phyloP scores from a whole-genome alignment of 2,329 filamentous ascomycete genomes.

The Fusarium dimerum region DNA sequence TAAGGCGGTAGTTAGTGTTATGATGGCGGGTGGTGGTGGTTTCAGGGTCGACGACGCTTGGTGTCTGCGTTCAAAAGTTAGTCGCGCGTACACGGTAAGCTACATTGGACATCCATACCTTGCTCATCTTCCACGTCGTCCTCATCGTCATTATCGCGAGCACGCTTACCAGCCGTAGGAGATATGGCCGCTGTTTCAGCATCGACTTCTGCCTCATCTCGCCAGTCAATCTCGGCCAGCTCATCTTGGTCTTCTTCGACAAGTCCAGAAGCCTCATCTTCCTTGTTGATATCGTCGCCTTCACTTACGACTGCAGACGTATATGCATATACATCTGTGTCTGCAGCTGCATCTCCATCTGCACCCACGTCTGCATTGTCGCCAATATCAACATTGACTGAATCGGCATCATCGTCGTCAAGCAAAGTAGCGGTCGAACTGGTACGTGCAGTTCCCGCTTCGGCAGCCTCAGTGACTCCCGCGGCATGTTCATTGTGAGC shows the following conservation, averaged over 20 bases:
- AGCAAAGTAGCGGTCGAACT: slow-evolving; percentile 36
- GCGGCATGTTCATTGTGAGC: slow-evolving; percentile 14
- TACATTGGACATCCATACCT: slow-evolving; percentile 21
- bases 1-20: slow-evolving; percentile 19
- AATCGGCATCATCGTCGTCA: slow-evolving; percentile 33
- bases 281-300: slow-evolving; percentile 21
- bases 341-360: slow-evolving; percentile 22
- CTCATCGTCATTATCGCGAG: slow-evolving; percentile 31
- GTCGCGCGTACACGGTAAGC: slow-evolving; percentile 9
- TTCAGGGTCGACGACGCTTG: slow-evolving; percentile 52
- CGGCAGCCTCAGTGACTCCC: slow-evolving; percentile 1
- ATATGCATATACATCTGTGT: slow-evolving; percentile 19
- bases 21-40: slow-evolving; percentile 2
- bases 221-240: slow-evolving; percentile 33
- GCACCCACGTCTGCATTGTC: slow-evolving; percentile 21
- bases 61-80: slow-evolving; percentile 41
- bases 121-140: slow-evolving; percentile 36
- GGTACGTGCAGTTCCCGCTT: slow-evolving; percentile 17
- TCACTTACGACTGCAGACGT: slow-evolving; percentile 20
- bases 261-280: slow-evolving; percentile 19
- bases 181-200: slow-evolving; percentile 18
- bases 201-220: slow-evolving; percentile 29
- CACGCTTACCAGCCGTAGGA: slow-evolving; percentile 29
- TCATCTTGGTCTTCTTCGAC: slow-evolving; percentile 24
- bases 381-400: slow-evolving; percentile 24